A percentile compares a stretch with the other conserved stretches of the same genome.
phyloP scores from a whole-genome alignment of 345 rosid genomes.

The Erysimum cheiranthoides region DNA sequence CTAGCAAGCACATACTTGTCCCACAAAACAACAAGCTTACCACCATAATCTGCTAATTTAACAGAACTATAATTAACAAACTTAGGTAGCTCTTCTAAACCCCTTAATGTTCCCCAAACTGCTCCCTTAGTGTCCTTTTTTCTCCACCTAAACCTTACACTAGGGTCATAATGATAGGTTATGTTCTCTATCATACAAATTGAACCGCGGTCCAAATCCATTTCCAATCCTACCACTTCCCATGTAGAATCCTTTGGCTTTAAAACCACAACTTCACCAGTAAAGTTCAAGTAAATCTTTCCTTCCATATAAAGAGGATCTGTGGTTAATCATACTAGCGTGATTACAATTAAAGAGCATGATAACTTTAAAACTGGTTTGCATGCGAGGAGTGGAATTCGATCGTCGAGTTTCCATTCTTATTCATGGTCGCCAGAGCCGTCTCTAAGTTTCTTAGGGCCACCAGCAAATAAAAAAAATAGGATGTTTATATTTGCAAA shows the following conservation, averaged over 20 bases:
- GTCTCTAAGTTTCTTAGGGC: too few species aligned
- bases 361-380: too few species aligned
- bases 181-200: conserved; percentile 64
- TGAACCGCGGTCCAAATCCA: conserved; percentile 53
- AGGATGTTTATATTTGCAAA: too few species aligned
- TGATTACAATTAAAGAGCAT: too few species aligned
- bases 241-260: background rate
- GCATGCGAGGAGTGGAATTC: too few species aligned
- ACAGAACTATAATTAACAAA: conserved; percentile 55
- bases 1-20: conserved; percentile 42
- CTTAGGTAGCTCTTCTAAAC: conserved; percentile 58
- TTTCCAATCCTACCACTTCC: conserved; percentile 37
- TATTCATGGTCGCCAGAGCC: too few species aligned
- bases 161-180: conserved; percentile 53
- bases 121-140: background rate
- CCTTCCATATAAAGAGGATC: background rate
- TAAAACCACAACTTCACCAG: background rate
- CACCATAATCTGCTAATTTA: conserved; percentile 45
- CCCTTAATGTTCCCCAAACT: conserved; percentile 55
- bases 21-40: conserved; percentile 77
- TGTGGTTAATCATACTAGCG: too few species aligned
- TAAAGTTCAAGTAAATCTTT: background rate
- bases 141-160: conserved; percentile 14
- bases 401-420: too few species aligned
- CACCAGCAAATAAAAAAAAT: too few species aligned